A percentile compares a stretch with the other conserved stretches of the same genome.
Conservation (phyloP, 2,329 filamentous ascomycete species). For the Colletotrichum sp. region DNA sequence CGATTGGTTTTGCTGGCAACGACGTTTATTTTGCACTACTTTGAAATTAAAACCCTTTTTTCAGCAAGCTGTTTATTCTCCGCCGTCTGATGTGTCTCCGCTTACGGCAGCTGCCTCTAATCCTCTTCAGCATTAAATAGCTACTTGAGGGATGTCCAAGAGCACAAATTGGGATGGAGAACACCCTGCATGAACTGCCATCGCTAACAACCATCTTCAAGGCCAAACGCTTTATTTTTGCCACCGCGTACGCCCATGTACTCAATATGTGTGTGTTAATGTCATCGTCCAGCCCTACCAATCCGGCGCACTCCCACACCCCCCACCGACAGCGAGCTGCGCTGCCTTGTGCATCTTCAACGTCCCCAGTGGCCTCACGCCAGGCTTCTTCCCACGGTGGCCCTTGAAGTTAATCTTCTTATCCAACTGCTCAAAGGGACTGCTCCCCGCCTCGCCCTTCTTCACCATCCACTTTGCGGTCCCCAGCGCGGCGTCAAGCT, state of each 20-base stretch:
- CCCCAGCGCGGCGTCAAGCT: constrained; percentile 80
- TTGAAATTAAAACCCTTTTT: too few relatives aligned
- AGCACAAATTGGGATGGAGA: too few relatives aligned
- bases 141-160: too few relatives aligned
- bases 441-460: constrained; percentile 64
- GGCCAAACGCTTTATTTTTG: neutral
- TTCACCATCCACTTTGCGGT: constrained; percentile 81
- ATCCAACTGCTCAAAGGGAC: constrained; percentile 50
- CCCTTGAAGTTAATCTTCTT: constrained; percentile 50
- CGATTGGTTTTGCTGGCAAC: too few relatives aligned
- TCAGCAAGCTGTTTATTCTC: too few relatives aligned
- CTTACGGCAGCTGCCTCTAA: too few relatives aligned
- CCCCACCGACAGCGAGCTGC: constrained; percentile 39
- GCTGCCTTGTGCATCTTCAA: constrained; percentile 40
- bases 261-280: neutral
- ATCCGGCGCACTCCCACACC: constrained; percentile 43
- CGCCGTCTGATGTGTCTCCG: too few relatives aligned
- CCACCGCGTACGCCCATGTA: neutral
- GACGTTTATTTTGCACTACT: too few relatives aligned
- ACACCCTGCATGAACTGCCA: too few relatives aligned
- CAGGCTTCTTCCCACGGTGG: constrained; percentile 46
- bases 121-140: too few relatives aligned
- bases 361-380: constrained; percentile 37
- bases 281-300: neutral
- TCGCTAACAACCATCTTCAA: too few relatives aligned